These are phyloP conservation scores for Lasiosphaeria miniovina DNA, from an alignment of 495 filamentous ascomycete species.

Conservation along the genomic window DNA sequence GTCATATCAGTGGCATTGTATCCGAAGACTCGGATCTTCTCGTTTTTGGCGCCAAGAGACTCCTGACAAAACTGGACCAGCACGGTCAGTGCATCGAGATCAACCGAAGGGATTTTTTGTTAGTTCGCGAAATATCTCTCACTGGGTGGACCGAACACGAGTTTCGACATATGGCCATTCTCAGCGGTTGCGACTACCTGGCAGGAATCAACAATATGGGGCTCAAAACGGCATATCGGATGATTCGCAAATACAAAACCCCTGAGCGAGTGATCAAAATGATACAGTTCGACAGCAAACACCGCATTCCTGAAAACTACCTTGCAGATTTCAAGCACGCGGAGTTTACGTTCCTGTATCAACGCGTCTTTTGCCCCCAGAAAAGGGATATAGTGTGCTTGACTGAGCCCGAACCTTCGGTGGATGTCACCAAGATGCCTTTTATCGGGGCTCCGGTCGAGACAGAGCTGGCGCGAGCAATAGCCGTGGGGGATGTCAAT, in stretches of 20 bases:
- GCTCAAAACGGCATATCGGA: slow-evolving; percentile 85
- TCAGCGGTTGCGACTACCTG: slow-evolving; percentile 98
- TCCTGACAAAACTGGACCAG: slow-evolving; percentile 92
- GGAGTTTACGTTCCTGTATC: slow-evolving; percentile 88
- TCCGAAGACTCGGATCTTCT: slow-evolving; percentile 97
- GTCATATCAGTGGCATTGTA: slow-evolving; percentile 79
- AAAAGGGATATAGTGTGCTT: slow-evolving; percentile 67
- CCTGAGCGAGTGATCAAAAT: slow-evolving; percentile 78
- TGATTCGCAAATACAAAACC: slow-evolving; percentile 84
- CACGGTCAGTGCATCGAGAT: slow-evolving; percentile 92
- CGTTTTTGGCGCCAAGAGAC: slow-evolving; percentile 86
- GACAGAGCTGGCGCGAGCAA: slow-evolving; percentile 63
- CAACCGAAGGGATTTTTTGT: slow-evolving; percentile 79
- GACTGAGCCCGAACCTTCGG: slow-evolving; percentile 56
- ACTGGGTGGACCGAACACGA: slow-evolving; percentile 89
- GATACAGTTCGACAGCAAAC: slow-evolving; percentile 83
- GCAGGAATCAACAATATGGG: slow-evolving; percentile 79
- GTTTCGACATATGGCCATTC: slow-evolving; percentile 92
- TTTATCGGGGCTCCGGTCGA: slow-evolving; percentile 77
- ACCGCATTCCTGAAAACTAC: slow-evolving; percentile 74
- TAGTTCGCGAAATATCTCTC: slow-evolving; percentile 81
- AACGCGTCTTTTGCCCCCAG: slow-evolving; percentile 86
- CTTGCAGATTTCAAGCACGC: slow-evolving; percentile 74
- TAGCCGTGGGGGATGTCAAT: slow-evolving; percentile 82
- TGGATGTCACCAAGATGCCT: slow-evolving; percentile 63